Evolutionary conservation across 305 asterid species (phyloP).

Genomic region (Nicotiana rustica): DNA sequence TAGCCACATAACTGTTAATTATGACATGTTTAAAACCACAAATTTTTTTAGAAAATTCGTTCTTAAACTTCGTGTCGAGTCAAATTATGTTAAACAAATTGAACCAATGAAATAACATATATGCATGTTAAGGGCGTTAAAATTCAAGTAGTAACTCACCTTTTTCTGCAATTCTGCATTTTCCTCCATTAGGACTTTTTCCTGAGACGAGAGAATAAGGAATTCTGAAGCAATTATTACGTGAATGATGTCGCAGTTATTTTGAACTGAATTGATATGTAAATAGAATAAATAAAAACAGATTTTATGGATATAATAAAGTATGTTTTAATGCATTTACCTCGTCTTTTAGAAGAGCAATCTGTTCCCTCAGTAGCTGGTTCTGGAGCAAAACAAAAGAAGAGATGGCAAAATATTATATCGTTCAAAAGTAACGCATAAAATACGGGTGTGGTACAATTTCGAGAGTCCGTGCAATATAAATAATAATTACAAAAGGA

Average conservation of each 20-base stretch:
- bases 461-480: no score
- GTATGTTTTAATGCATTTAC: conserved; percentile 38
- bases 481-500: no score
- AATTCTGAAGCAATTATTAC: not conserved
- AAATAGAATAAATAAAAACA: not conserved
- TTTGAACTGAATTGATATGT: not conserved
- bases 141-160: conserved; percentile 40
- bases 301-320: not conserved
- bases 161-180: conserved; percentile 53
- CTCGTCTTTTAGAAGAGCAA: conserved; percentile 56
- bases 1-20: no score
- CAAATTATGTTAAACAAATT: not conserved
- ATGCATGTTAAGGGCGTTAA: not conserved
- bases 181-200: conserved; percentile 45
- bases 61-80: not conserved
- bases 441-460: no score
- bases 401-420: not conserved
- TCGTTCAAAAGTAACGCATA: no score
- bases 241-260: not conserved
- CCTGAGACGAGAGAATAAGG: conserved; percentile 44
- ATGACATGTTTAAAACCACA: not conserved
- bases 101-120: not conserved
- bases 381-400: conserved; percentile 42
- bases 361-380: conserved; percentile 46
- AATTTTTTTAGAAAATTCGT: not conserved